Base-by-base conservation (phyloP, 2,329 filamentous ascomycete genomes). In the Helotiales sp. region DNA sequence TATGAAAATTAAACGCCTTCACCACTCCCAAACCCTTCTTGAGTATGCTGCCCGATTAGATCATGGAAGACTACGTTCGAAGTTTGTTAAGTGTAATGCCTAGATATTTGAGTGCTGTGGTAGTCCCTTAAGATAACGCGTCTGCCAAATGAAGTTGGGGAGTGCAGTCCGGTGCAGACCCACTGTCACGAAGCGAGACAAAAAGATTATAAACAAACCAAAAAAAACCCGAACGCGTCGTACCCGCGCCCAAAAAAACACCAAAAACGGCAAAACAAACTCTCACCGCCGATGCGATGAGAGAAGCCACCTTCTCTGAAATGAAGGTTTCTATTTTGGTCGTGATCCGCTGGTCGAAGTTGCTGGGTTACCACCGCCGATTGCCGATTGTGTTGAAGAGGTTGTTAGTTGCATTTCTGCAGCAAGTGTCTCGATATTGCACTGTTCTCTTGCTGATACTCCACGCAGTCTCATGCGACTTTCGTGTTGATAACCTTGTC, bases 301-400 rank as follows among this genome's bases (percentile, higher is more conserved):
- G 50, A 55, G 50, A 55, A 55, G 50, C 50, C 50, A 55, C 50
- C 50, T 15, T 34, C 50, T 34, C n/a, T n/a, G 50, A 55, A 34
- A 55, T 34, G 50, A 55, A 15, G 50, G 17, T 34, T 34, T 34
- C 30, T 20, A 20, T 55, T 55, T 55, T 55, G 50, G 50, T 55
- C 50, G 50, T 55, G 28, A 32, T 32, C 17, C 24, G 17, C 28
- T n/a, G n/a, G 43, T 10, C 43, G 43, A 47, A 47, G 15, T 22
- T 17, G 43, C n/a, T 17, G n/a, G n/a, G n/a, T n/a, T n/a, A n/a
- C n/a, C n/a, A n/a, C n/a, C n/a, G n/a, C n/a, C 17, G 40, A n/a
- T 40, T 40, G 37, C 40, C 40, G 26, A 55, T 11, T 55, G 6
- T 55, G 50, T 34, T 28, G 50, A 34, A 55, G 50, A 55, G 50